Conservation (phyloP, 1,284 basidiomycete species). For the Ustilago curta region DNA sequence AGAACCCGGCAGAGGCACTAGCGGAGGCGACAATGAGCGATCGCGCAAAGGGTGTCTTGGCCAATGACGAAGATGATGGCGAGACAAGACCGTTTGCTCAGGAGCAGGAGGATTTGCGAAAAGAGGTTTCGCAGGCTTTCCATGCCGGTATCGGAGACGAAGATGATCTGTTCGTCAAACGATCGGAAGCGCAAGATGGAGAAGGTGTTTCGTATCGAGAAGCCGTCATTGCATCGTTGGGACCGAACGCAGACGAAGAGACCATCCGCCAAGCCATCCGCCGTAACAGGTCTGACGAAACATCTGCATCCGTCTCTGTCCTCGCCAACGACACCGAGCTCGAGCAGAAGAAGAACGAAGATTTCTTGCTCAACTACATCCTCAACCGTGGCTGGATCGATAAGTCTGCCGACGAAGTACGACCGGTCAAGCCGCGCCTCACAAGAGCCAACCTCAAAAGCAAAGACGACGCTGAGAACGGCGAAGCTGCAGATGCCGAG, state of each 20-base stretch:
- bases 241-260: constrained; percentile 75
- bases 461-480: constrained; percentile 26
- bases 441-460: constrained; percentile 30
- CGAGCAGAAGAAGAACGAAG: constrained; percentile 74
- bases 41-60: constrained; percentile 19
- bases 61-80: constrained; percentile 74
- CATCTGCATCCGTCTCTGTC: constrained; percentile 29
- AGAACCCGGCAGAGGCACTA: constrained; percentile 62
- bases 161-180: constrained; percentile 74
- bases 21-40: constrained; percentile 62
- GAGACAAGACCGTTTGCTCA: constrained; percentile 78
- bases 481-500: constrained; percentile 9
- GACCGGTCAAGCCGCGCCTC: constrained; percentile 41
- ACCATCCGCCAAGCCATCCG: constrained; percentile 52
- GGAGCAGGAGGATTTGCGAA: constrained; percentile 81
- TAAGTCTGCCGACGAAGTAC: constrained; percentile 37
- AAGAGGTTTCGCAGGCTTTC: constrained; percentile 87
- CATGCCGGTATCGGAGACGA: constrained; percentile 72
- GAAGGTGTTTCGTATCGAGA: constrained; percentile 82
- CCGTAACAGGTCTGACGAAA: constrained; percentile 35
- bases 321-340: constrained; percentile 52
- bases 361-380: constrained; percentile 79
- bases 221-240: constrained; percentile 85
- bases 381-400: constrained; percentile 69
- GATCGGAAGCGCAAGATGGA: constrained; percentile 81